These are phyloP conservation scores for Pseudogymnoascus sp. DNA, from an alignment of 2,329 filamentous ascomycete genomes.

Conservation along the genomic window DNA sequence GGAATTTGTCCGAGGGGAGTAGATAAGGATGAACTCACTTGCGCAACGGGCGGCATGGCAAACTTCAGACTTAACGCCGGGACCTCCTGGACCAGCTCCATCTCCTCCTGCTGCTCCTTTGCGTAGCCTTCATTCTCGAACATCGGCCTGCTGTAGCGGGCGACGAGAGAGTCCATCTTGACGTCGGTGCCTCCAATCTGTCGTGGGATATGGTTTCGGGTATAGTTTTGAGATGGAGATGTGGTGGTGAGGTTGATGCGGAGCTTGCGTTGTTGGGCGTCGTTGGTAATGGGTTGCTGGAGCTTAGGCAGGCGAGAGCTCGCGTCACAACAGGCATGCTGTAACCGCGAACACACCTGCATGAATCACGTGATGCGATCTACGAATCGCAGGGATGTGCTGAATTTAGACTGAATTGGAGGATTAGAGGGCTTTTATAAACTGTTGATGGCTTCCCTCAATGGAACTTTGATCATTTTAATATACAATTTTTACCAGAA, in stretches of 20 bases:
- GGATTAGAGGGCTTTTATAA: no score
- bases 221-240: neutral
- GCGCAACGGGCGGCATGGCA: constrained; percentile 84
- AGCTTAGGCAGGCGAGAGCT: constrained; percentile 10
- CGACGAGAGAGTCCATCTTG: constrained; percentile 84
- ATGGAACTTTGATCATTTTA: neutral
- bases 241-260: constrained; percentile 1
- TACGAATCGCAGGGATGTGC: neutral
- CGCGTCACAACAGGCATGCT: constrained; percentile 9
- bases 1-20: neutral
- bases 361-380: neutral
- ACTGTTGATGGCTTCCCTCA: neutral
- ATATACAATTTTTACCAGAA: constrained; percentile 1
- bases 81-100: constrained; percentile 56
- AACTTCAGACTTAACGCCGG: constrained; percentile 86
- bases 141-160: constrained; percentile 78
- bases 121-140: constrained; percentile 64
- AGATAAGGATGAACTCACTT: constrained; percentile 50
- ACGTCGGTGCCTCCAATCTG: constrained; percentile 8
- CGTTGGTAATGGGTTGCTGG: constrained; percentile 1
- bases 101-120: constrained; percentile 66
- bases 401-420: neutral
- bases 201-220: constrained; percentile 3
- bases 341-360: constrained; percentile 10
- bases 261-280: constrained; percentile 6